Evolutionary conservation across 768 basidiomycete species (phyloP).

Genomic region (Rhodotorula taiwanensis): DNA sequence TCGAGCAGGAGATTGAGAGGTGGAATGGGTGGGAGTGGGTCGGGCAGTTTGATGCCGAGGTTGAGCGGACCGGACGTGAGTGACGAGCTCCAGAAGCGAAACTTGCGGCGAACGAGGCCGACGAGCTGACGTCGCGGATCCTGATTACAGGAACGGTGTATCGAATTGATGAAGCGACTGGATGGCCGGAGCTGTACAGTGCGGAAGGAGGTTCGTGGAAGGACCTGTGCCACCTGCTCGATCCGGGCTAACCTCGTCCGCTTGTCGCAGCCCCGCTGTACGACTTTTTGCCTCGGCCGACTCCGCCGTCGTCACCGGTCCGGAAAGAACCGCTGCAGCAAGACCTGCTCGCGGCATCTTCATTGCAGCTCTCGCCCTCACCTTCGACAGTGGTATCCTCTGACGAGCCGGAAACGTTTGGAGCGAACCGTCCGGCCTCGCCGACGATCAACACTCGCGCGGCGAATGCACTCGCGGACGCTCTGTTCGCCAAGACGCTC

Average conservation of each 20-base stretch:
- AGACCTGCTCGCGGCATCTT: neutral
- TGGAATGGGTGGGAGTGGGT: constrained; percentile 32
- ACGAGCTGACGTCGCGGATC: no score
- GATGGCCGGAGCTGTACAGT: constrained; percentile 29
- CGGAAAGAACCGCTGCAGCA: no score
- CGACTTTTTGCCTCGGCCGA: constrained; percentile 22
- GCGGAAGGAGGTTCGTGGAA: constrained; percentile 16
- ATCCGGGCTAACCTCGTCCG: no score
- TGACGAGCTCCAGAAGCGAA: no score
- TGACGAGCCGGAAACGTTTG: constrained; percentile 1
- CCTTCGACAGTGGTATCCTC: neutral
- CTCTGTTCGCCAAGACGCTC: constrained; percentile 71
- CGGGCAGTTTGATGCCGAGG: constrained; percentile 13
- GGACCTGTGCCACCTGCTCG: no score
- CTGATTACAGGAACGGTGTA: neutral
- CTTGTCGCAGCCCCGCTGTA: constrained; percentile 21
- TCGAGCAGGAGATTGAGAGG: neutral
- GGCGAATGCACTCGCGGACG: constrained; percentile 86
- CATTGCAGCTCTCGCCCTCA: neutral
- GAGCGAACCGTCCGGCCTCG: constrained; percentile 42
- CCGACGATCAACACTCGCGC: constrained; percentile 95
- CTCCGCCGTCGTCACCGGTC: neutral
- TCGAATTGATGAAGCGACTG: constrained; percentile 13
- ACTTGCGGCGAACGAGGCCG: no score
- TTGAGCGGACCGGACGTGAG: constrained; percentile 1